A percentile compares a stretch with the other conserved stretches of the same genome.
phyloP scores from a whole-genome alignment of 1,284 basidiomycete genomes.

The Porogramme epimiltina region DNA sequence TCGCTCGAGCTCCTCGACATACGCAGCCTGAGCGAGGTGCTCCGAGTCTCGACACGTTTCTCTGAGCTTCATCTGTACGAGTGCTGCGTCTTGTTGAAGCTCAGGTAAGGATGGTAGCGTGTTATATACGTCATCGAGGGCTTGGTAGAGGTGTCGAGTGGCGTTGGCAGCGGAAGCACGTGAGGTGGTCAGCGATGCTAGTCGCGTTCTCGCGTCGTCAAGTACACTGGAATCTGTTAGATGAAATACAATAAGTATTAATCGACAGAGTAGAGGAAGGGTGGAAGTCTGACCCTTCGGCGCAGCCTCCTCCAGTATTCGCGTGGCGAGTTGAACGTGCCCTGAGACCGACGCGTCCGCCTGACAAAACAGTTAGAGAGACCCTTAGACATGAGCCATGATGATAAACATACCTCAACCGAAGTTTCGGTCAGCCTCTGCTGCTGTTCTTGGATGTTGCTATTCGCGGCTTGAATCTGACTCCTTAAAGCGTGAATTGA shows the following conservation, averaged over 20 bases:
- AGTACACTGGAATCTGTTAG: neutral
- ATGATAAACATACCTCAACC: slow-evolving; percentile 8
- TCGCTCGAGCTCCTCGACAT: slow-evolving; percentile 16
- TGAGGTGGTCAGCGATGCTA: slow-evolving; percentile 1
- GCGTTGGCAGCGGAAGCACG: neutral
- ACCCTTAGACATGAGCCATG: neutral
- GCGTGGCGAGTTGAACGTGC: neutral
- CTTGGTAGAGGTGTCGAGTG: slow-evolving; percentile 5
- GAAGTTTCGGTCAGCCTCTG: slow-evolving; percentile 21
- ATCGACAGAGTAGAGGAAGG: neutral
- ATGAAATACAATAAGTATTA: neutral
- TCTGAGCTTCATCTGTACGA: neutral
- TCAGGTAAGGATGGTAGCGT: slow-evolving; percentile 2
- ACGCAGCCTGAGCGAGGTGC: slow-evolving; percentile 4
- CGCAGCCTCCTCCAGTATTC: neutral
- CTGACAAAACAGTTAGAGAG: neutral
- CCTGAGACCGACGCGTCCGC: neutral
- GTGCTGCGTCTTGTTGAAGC: slow-evolving; percentile 2
- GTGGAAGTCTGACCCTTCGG: neutral
- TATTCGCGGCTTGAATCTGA: slow-evolving; percentile 10
- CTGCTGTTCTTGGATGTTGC: slow-evolving; percentile 7
- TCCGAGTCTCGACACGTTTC: neutral
- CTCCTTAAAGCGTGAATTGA: slow-evolving; percentile 11
- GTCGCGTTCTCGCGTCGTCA: neutral
- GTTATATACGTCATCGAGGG: slow-evolving; percentile 9